phyloP scores from a whole-genome alignment of 148 eudicot genomes.

The Fagopyrum homotropicum region DNA sequence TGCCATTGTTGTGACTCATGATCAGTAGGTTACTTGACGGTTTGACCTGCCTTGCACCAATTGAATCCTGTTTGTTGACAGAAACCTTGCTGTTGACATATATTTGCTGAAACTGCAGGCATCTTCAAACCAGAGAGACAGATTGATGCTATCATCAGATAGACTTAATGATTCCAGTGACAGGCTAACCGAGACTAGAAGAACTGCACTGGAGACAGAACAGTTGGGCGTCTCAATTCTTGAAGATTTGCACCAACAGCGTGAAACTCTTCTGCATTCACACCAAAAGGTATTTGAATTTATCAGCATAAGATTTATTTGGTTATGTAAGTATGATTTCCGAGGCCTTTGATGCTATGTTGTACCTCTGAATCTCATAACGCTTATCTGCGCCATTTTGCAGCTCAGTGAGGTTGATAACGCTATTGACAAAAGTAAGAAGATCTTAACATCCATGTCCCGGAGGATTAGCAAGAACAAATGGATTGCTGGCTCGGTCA shows the following conservation, averaged over 20 bases:
- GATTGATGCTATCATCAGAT: constrained; percentile 76
- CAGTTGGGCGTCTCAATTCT: constrained; percentile 80
- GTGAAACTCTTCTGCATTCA: constrained; percentile 61
- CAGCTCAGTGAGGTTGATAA: constrained; percentile 94
- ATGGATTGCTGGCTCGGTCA: constrained; percentile 72
- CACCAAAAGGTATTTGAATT: constrained; percentile 37
- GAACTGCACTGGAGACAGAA: constrained; percentile 82
- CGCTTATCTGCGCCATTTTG: constrained; percentile 14
- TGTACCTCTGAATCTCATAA: neutral
- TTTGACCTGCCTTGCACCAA: neutral
- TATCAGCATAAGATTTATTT: neutral
- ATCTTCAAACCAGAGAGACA: constrained; percentile 69
- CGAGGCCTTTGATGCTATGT: neutral
- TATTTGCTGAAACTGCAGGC: constrained; percentile 27
- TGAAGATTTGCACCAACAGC: constrained; percentile 80
- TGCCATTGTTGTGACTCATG: neutral
- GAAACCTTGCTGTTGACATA: neutral
- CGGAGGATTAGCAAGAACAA: constrained; percentile 88
- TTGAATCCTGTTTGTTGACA: neutral
- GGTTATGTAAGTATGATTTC: neutral
- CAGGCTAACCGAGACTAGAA: constrained; percentile 74
- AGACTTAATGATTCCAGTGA: constrained; percentile 73
- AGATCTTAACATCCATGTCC: constrained; percentile 76
- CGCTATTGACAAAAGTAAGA: constrained; percentile 89
- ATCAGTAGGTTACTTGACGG: neutral